Base-by-base conservation (phyloP, 108 stramenopile genomes). In the Stephanodiscus triporus region DNA sequence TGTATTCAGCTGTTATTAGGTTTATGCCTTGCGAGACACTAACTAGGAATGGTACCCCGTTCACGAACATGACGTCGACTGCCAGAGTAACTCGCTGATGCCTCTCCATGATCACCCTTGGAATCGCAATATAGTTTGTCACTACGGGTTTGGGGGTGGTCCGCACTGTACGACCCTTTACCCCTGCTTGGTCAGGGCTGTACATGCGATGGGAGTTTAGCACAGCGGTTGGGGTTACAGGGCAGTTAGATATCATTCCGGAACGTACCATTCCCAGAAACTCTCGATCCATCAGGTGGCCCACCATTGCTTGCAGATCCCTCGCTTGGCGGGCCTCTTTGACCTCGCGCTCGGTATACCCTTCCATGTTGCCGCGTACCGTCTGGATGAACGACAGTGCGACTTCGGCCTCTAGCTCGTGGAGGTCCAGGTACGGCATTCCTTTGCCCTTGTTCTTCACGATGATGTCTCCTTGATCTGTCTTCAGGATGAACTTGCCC, bases 21-120 rank as follows among this genome's bases (percentile, higher is more conserved):
- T 69, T 53, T 17, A 86, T 34, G 30, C 65, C 24, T 0, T 37
- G 36, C 13, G 78, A 73, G 27, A 75, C 66, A 8, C 78, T 83
- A 24, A 55, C 37, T 0, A 83, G 56, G 48, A 88, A 85, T 2
- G 74, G 77, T 2, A 85, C 2, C 14, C 63, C 26, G 38, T 84
- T 81, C 1, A 87, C 79, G 24, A 68, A 66, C 58, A 87, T 65
- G 24, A 83, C 68, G 48, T 86, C 79, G 3, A 57, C 79, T 13
- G 54, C 29, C 27, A 86, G 34, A 4, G 50, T 62, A 17, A 86
- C 76, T 10, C 77, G 34, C 20, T 66, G 32, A 66, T 84, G 47
- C 9, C 17, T 54, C 30, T 34, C 22, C 45, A 73, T 9, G 14
- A 84, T 56, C 4, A 48, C 47, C 0, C 54, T 29, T 5, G 85